Evolutionary conservation across 208 protist species (phyloP), one percentile per base, ranked within the genome.

Genomic region (Porcisia deanei): DNA sequence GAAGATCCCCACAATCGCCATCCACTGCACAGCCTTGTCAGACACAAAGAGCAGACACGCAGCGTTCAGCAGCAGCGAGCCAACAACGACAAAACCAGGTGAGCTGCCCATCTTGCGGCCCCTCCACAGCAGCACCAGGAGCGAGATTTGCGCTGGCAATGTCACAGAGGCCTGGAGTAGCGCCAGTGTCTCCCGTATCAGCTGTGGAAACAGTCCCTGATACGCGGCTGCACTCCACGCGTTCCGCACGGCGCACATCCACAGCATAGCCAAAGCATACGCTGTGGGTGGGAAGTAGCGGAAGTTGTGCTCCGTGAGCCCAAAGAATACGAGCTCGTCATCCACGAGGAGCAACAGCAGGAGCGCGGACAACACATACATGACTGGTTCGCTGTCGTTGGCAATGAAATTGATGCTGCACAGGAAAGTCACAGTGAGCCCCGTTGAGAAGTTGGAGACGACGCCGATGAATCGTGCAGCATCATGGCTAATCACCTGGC

Each of bases 311-410:
- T 74, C 60, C 59, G 59, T 76, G 14, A 94, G 81, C 0, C 63
- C 77, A 20, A 75, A 71, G 73, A 96, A 93, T 34, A 94, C 53
- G 37, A 85, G 57, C 7, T 80, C 84, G 73, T 95, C 93, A 71
- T 95, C 80, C n/a, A 87, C 79, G 54, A 97, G 74, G 41, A 97
- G 79, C 43, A 94, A 75, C n/a, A 97, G 78, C 34, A 97, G 83
- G 9, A 89, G 66, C 18, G 88, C 86, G 43, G 79, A 81, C 43
- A 84, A 14, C 3, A 92, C 89, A 71, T 92, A 88, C n/a, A 94
- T 61, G n/a, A 75, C 76, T 12, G 91, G 88, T 75, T 92, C 91
- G 68, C 77, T 85, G 65, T 87, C 83, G 68, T 91, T 90, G 63
- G 49, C 73, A 80, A 80, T 89, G 52, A 91, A 84, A 67, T 93